A percentile compares a stretch with the other conserved stretches of the same genome.
These are phyloP conservation scores for Quercus tomentella DNA, from an alignment of 331 rosid species.

Conservation along the genomic window DNA sequence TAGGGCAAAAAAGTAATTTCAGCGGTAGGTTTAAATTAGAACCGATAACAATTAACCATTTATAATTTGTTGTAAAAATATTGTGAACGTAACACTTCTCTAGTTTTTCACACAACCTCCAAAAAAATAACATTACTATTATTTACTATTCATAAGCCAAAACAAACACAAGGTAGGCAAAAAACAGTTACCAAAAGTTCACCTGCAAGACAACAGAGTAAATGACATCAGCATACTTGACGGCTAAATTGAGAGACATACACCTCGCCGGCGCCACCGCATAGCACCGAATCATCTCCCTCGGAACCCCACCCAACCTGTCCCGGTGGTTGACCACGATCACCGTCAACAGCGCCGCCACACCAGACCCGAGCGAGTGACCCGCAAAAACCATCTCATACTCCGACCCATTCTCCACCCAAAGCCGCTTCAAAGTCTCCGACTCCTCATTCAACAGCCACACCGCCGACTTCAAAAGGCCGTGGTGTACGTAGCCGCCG, in stretches of 20 bases:
- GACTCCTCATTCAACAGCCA: constrained; percentile 79
- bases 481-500: constrained; percentile 90
- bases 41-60: too few relatives aligned
- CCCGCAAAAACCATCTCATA: constrained; percentile 79
- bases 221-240: constrained; percentile 82
- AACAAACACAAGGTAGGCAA: not conserved
- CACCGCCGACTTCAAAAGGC: constrained; percentile 68
- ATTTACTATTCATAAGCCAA: too few relatives aligned
- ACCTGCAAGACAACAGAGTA: constrained; percentile 87
- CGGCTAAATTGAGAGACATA: constrained; percentile 93
- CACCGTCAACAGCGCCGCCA: constrained; percentile 68
- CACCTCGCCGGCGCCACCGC: constrained; percentile 92
- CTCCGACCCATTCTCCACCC: constrained; percentile 64
- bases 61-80: accelerated
- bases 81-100: too few relatives aligned
- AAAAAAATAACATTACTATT: too few relatives aligned
- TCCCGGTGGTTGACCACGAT: constrained; percentile 63
- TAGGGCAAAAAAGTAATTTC: too few relatives aligned
- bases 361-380: constrained; percentile 91
- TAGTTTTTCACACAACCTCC: too few relatives aligned
- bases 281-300: constrained; percentile 60
- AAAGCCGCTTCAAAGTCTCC: constrained; percentile 58
- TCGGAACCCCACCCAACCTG: constrained; percentile 61
- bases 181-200: not conserved
- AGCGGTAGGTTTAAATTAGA: too few relatives aligned